Evolutionary conservation across 768 basidiomycete species (phyloP).

Genomic region (Lentinula boryana): DNA sequence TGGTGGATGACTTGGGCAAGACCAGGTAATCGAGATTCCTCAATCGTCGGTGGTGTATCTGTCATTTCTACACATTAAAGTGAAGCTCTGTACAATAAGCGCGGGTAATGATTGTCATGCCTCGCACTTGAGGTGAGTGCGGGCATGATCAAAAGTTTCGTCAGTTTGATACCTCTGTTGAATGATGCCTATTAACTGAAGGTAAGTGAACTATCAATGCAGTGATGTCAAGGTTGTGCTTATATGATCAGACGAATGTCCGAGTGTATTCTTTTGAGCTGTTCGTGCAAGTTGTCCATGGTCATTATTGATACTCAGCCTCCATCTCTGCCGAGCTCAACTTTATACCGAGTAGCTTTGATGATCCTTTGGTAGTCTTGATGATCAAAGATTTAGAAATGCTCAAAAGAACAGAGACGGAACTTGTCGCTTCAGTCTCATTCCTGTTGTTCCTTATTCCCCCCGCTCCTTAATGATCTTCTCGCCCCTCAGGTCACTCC

Average conservation of each 20-base stretch:
- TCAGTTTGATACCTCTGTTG: no score
- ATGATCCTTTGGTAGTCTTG: not conserved
- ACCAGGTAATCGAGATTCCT: not conserved
- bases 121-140: no score
- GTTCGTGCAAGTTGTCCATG: no score
- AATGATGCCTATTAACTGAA: no score
- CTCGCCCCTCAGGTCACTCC: not conserved
- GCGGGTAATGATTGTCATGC: not conserved
- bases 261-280: no score
- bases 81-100: not conserved
- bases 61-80: not conserved
- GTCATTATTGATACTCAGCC: no score
- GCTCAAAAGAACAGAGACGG: not conserved
- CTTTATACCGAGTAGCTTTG: not conserved
- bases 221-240: no score
- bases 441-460: not conserved
- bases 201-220: no score
- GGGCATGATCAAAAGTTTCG: no score
- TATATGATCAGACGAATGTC: no score
- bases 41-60: not conserved
- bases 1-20: conserved; percentile 31
- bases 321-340: no score
- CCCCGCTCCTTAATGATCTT: not conserved
- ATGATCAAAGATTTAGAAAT: not conserved
- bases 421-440: not conserved